phyloP scores from a whole-genome alignment of 2,329 filamentous ascomycete genomes.

The Pyricularia pennisetigena region DNA sequence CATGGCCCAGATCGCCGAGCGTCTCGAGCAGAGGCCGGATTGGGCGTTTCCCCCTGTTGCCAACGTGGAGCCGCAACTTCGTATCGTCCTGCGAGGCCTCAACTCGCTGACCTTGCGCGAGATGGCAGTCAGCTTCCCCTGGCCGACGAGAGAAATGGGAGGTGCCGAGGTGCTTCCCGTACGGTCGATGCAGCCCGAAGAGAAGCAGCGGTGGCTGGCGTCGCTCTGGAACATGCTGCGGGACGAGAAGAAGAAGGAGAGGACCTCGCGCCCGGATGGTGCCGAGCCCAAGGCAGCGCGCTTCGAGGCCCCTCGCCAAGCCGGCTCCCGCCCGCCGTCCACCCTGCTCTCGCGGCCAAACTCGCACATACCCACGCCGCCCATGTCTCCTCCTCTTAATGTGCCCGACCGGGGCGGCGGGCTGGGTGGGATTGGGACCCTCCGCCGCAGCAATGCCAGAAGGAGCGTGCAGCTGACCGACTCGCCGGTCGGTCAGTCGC shows the following conservation, averaged over 20 bases:
- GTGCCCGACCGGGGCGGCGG: neutral
- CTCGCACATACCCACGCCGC: neutral
- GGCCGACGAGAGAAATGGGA: slow-evolving; percentile 24
- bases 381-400: neutral
- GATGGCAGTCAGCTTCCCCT: slow-evolving; percentile 26
- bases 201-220: slow-evolving; percentile 23
- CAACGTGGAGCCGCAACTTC: slow-evolving; percentile 21
- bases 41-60: slow-evolving; percentile 19
- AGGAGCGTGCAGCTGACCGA: neutral
- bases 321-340: neutral
- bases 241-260: slow-evolving; percentile 11
- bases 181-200: slow-evolving; percentile 23
- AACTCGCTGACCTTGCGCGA: slow-evolving; percentile 19
- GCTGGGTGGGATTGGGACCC: neutral
- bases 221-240: slow-evolving; percentile 18
- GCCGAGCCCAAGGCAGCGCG: neutral
- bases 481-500: neutral
- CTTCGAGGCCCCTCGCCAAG: slow-evolving; percentile 4
- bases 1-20: slow-evolving; percentile 21
- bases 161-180: slow-evolving; percentile 23
- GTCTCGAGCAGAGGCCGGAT: slow-evolving; percentile 18
- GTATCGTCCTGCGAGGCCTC: slow-evolving; percentile 22
- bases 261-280: neutral
- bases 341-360: neutral
- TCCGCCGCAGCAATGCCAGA: slow-evolving; percentile 4